These are phyloP conservation scores for Plenodomus lindquistii DNA, from an alignment of 2,329 filamentous ascomycete species.

Conservation along the genomic window DNA sequence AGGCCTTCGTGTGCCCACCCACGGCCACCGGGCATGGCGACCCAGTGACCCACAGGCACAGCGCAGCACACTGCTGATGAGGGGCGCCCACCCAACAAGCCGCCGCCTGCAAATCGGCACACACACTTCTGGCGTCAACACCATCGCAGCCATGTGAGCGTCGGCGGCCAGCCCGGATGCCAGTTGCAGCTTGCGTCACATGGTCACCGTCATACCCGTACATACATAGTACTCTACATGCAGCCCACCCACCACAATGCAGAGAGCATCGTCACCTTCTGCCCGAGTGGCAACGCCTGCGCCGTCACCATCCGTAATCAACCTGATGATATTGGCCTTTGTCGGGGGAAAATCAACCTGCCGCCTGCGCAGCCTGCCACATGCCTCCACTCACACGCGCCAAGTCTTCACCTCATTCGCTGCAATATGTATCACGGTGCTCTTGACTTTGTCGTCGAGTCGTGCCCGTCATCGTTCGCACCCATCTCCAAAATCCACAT, in stretches of 20 bases:
- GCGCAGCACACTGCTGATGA: constrained; percentile 14
- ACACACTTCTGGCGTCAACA: constrained; percentile 7
- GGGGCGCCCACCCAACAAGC: constrained; percentile 17
- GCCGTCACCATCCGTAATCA: constrained; percentile 24
- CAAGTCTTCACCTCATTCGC: constrained; percentile 8
- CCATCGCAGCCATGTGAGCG: constrained; percentile 16
- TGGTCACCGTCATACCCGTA: constrained; percentile 22
- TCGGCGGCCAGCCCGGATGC: constrained; percentile 18
- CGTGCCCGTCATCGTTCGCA: constrained; percentile 4
- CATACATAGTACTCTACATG: constrained; percentile 15
- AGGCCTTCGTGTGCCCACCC: constrained; percentile 2
- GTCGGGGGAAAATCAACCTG: constrained; percentile 16
- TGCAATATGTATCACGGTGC: constrained; percentile 3
- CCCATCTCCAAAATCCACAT: constrained; percentile 1
- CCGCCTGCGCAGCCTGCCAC: too few relatives aligned
- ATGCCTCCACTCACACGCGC: constrained; percentile 17
- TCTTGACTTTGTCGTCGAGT: background rate
- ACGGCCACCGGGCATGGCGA: background rate
- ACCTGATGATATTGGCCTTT: constrained; percentile 14
- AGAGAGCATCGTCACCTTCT: constrained; percentile 20
- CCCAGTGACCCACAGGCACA: constrained; percentile 11
- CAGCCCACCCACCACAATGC: constrained; percentile 8
- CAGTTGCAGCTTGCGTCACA: constrained; percentile 3
- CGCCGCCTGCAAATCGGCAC: constrained; percentile 17
- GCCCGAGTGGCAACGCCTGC: constrained; percentile 18